A percentile compares a stretch with the other conserved stretches of the same genome.
phyloP scores from a whole-genome alignment of 768 basidiomycete genomes.

The Auriculariales sp. region DNA sequence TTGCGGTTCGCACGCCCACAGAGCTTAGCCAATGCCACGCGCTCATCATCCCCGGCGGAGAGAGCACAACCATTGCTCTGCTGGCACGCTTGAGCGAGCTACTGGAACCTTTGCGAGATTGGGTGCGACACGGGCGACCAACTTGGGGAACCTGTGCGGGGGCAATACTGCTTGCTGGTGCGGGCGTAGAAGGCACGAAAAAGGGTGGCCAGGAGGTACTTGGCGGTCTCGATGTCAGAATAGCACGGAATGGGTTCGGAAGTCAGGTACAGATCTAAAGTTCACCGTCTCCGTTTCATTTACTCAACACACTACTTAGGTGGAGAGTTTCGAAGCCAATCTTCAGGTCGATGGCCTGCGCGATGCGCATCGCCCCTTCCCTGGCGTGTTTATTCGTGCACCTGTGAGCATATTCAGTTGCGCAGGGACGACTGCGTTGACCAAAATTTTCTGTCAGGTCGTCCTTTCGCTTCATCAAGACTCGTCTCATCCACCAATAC shows the following conservation, averaged over 20 bases:
- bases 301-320: conserved; percentile 23
- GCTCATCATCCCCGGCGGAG: conserved; percentile 89
- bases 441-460: conserved; percentile 31
- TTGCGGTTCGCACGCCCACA: conserved; percentile 54
- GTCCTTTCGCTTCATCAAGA: conserved; percentile 36
- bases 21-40: conserved; percentile 69
- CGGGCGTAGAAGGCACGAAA: conserved; percentile 60
- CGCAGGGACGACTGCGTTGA: too few species aligned
- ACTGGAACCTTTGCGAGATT: conserved; percentile 62
- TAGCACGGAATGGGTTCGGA: conserved; percentile 89
- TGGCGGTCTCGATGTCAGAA: conserved; percentile 63
- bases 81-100: conserved; percentile 61
- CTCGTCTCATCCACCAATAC: conserved; percentile 37
- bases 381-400: conserved; percentile 86
- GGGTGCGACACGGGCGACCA: conserved; percentile 47
- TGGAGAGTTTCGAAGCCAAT: conserved; percentile 82
- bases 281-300: not conserved
- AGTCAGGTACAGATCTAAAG: conserved; percentile 45
- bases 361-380: conserved; percentile 47
- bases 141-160: conserved; percentile 97
- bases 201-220: conserved; percentile 80
- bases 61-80: conserved; percentile 85
- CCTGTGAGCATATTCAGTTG: conserved; percentile 55
- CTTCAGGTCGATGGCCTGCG: conserved; percentile 50
- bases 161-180: conserved; percentile 76